These are phyloP conservation scores for Nicotiana noctiflora DNA, from an alignment of 257 asterid genomes.

Conservation along the genomic window DNA sequence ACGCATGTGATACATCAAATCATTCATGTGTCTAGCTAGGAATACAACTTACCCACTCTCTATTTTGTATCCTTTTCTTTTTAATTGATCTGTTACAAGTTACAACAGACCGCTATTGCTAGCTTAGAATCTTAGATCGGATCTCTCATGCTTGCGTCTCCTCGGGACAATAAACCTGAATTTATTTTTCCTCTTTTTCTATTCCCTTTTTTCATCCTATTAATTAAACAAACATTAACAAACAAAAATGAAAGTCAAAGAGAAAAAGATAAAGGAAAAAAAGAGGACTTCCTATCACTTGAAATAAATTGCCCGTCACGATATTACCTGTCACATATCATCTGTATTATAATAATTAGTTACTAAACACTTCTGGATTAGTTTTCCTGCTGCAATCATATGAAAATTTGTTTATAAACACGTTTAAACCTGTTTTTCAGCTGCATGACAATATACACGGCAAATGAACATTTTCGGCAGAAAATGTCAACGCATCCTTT, in stretches of 20 bases:
- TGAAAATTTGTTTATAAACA: neutral
- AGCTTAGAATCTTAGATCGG: neutral
- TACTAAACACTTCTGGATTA: neutral
- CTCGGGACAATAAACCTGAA: neutral
- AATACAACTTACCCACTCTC: too few species aligned
- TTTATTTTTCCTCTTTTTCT: neutral
- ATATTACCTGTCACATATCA: neutral
- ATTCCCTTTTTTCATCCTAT: neutral
- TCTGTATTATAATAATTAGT: neutral
- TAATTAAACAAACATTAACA: neutral
- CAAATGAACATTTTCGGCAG: neutral
- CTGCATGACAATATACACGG: neutral
- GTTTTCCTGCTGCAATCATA: neutral
- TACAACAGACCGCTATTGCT: neutral
- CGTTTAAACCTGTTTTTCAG: neutral
- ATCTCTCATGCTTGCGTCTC: neutral
- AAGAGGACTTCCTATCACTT: neutral
- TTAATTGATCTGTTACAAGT: too few species aligned
- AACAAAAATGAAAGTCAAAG: neutral
- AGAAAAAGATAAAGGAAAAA: neutral
- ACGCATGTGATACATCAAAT: too few species aligned
- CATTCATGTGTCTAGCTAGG: too few species aligned
- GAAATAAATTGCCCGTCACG: neutral
- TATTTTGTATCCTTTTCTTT: too few species aligned
- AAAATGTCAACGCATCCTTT: neutral